Evolutionary conservation across 306 rosid genomes (phyloP).

Genomic region (Crotalaria pallida): DNA sequence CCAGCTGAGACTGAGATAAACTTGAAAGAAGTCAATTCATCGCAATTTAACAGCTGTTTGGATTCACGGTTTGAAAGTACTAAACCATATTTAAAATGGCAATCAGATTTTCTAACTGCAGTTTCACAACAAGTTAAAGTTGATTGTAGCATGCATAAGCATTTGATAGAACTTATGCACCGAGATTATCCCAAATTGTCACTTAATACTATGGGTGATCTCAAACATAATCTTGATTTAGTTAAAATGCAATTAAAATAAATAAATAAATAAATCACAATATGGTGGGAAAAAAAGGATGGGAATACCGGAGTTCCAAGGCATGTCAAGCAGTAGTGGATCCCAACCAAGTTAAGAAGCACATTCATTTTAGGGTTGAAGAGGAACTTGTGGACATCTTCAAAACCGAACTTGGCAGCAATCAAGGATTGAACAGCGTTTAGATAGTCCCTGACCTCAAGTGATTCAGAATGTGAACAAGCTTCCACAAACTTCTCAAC

Average conservation of each 20-base stretch:
- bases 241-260: neutral
- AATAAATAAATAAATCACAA: neutral
- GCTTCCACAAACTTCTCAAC: conserved; percentile 48
- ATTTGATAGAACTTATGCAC: conserved; percentile 10
- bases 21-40: neutral
- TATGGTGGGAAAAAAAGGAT: neutral
- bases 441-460: conserved; percentile 65
- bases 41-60: neutral
- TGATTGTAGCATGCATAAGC: neutral
- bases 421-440: conserved; percentile 44
- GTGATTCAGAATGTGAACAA: conserved; percentile 32
- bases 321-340: conserved; percentile 53
- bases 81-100: neutral
- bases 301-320: conserved; percentile 59
- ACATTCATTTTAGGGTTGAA: conserved; percentile 50
- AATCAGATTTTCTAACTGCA: conserved; percentile 4
- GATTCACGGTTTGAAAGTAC: conserved; percentile 2
- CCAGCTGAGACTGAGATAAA: neutral
- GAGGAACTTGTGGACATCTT: conserved; percentile 58
- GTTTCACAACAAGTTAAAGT: neutral
- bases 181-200: conserved; percentile 2
- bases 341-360: conserved; percentile 66
- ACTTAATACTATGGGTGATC: neutral
- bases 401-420: conserved; percentile 49
- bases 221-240: neutral